A percentile compares a stretch with the other conserved stretches of the same genome.
These are phyloP conservation scores for Hansenula lynferdii DNA, from an alignment of 1,139 yeast species.

Conservation along the genomic window DNA sequence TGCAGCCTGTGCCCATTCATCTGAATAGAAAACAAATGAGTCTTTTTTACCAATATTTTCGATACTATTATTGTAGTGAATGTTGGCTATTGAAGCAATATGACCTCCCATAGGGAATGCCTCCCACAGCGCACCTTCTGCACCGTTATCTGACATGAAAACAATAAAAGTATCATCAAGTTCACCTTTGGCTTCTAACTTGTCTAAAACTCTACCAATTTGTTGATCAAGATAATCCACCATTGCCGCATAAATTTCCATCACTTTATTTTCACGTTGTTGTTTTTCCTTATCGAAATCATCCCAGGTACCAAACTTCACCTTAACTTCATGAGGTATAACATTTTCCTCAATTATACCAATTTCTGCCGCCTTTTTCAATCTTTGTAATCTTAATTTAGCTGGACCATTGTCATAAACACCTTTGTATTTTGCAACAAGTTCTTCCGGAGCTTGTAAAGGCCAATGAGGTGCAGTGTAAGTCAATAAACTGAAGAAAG, in stretches of 20 bases:
- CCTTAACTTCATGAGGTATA: constrained; percentile 41
- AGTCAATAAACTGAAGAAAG: constrained; percentile 48
- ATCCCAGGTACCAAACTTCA: constrained; percentile 38
- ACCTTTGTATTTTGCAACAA: constrained; percentile 44
- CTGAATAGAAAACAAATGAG: constrained; percentile 49
- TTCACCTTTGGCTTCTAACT: constrained; percentile 35
- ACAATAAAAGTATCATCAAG: constrained; percentile 48
- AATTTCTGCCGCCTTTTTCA: constrained; percentile 34
- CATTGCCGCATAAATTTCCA: constrained; percentile 60
- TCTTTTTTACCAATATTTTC: constrained; percentile 45
- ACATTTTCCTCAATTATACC: constrained; percentile 42
- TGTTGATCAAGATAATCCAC: constrained; percentile 48
- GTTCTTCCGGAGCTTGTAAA: constrained; percentile 47
- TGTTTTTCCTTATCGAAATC: constrained; percentile 34
- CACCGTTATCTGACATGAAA: constrained; percentile 59
- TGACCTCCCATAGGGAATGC: constrained; percentile 39
- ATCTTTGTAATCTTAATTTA: constrained; percentile 34
- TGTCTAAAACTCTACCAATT: constrained; percentile 41
- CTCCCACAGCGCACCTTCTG: constrained; percentile 54
- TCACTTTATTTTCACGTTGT: constrained; percentile 34
- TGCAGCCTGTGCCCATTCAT: constrained; percentile 64
- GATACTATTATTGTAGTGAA: constrained; percentile 36
- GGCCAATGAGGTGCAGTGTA: constrained; percentile 66
- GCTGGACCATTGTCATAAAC: constrained; percentile 46
- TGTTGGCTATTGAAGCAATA: constrained; percentile 20